Evolutionary conservation across 2,329 filamentous ascomycete species (phyloP), one percentile per base, ranked within the genome.

Genomic region (Xylariales sp.): DNA sequence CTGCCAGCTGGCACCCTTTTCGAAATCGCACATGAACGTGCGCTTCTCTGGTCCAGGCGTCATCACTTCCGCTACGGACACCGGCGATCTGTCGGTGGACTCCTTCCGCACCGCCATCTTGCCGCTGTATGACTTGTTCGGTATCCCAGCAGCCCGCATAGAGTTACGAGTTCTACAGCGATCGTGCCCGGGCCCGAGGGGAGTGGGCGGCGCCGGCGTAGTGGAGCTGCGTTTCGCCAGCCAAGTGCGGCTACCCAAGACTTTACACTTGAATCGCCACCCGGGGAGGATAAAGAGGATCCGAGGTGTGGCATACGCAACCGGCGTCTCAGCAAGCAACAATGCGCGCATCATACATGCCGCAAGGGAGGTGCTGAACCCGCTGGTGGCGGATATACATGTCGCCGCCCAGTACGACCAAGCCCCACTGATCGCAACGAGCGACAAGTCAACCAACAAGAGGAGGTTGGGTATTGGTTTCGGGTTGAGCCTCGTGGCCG

Each of bases 271-370:
- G 39, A 75, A 83, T 59, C 74, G 94, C 51, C 85, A 79, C 46
- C 81, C 90, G 0, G 93, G 93, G 6, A 74, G 87, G 40, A 84
- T 98, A 53, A 91, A 89, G 74, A 81, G 82, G 50, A 85, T 98
- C 48, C 77, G 91, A 40, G 93, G 93, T 42, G 93, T 98, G 29
- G 90, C 93, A 33, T 98, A 97, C 63, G 85, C 86, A 39, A 89
- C 88, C 1, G 93, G 94, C 32, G 90, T 97, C 1, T 86, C 87
- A 10, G 91, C 87, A 0, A 89, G 85, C 34, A 96, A 96, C 61
- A 98, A 97, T 59, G 87, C 85, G 45, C 77, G 93, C 47, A 94
- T 96, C 86, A 98, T 97, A 55, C 87, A 95, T 55, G 79, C 85
- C 3, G 89, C 90, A 10, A 76, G 91, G 50, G 88, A 88, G 33